Base-by-base conservation (phyloP, 2,329 filamentous ascomycete genomes). In the Aspergillus pseudoviridinutans region DNA sequence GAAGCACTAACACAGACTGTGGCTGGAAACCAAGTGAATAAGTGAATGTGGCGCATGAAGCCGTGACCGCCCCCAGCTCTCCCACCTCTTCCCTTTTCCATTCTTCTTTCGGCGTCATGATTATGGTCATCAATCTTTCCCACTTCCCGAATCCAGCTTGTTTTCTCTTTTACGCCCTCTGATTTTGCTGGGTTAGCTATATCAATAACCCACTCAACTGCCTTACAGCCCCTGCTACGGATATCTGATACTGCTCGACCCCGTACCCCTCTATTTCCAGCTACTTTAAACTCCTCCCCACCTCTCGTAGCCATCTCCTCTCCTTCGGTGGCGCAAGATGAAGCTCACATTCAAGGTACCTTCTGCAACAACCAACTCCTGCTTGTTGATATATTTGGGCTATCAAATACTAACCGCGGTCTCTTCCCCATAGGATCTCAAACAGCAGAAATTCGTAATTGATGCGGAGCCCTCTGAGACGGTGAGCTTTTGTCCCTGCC, bases 371-470 rank as follows among this genome's bases (percentile, higher is more conserved):
- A 64, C 62, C 64, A 58, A 61, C 62, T 62, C 58, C 57, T 58
- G 54, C 56, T 55, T 57, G n/a, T 35, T 9, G 44, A 41, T 27
- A 8, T 9, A 20, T 14, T 35, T 25, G 12, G n/a, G n/a, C 8
- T 20, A 17, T 14, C 44, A 35, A 49, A 51, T 49, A 60, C 62
- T 72, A 55, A 71, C 60, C 14, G 49, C 49, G 46, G 41, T 60
- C 57, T 53, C 49, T 50, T 62, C 62, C 49, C 51, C 53, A 61
- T 54, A 97, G 92, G 94, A 99, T 81, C 84, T 99, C 72, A 97
- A 97, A 83, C 94, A 97, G 79, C 90, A 97, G 77, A 97, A 97
- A 82, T 99, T 99, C 80, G 87, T 88, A 71, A 89, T 99, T 81
- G 93, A 97, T 67, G 91, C 92, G 72, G 92, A 97, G 77, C 91